Evolutionary conservation across 139 green algal species (phyloP).

Genomic region (Medakamo hakoo): DNA sequence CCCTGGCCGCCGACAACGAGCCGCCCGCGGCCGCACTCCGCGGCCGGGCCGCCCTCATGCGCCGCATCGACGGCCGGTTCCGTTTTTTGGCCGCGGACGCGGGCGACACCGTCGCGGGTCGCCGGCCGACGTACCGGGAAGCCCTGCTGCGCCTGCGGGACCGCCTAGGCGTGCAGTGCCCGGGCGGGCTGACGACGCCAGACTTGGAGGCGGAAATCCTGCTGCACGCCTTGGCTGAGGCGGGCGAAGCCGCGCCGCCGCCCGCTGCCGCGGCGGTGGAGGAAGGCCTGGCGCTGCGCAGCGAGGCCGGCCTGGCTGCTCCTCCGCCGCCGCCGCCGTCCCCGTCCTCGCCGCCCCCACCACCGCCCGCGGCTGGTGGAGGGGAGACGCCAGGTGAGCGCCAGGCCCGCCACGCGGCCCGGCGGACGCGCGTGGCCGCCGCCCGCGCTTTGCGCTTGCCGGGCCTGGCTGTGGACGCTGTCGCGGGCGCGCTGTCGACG

Average conservation of each 20-base stretch:
- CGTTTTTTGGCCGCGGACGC: constrained; percentile 63
- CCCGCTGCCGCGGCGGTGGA: constrained; percentile 13
- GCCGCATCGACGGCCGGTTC: constrained; percentile 51
- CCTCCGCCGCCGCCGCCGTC: not conserved
- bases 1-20: constrained; percentile 3
- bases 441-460: no score
- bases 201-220: constrained; percentile 77
- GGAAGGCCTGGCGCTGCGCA: no score
- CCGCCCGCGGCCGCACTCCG: constrained; percentile 14
- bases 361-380: not conserved
- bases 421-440: no score
- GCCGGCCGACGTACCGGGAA: constrained; percentile 46
- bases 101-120: constrained; percentile 30
- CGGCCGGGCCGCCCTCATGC: constrained; percentile 20
- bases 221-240: constrained; percentile 41
- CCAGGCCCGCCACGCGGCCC: no score
- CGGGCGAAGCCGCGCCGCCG: constrained; percentile 5
- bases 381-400: no score
- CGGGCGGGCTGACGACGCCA: constrained; percentile 10
- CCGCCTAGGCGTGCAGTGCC: constrained; percentile 32
- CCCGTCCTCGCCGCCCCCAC: no score
- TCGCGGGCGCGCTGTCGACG: constrained; percentile 41
- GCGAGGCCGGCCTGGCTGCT: no score
- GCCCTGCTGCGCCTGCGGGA: constrained; percentile 43
- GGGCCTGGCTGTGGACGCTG: constrained; percentile 36